Base-by-base conservation (phyloP, 495 filamentous ascomycete species). In the Bacidia gigantensis region DNA sequence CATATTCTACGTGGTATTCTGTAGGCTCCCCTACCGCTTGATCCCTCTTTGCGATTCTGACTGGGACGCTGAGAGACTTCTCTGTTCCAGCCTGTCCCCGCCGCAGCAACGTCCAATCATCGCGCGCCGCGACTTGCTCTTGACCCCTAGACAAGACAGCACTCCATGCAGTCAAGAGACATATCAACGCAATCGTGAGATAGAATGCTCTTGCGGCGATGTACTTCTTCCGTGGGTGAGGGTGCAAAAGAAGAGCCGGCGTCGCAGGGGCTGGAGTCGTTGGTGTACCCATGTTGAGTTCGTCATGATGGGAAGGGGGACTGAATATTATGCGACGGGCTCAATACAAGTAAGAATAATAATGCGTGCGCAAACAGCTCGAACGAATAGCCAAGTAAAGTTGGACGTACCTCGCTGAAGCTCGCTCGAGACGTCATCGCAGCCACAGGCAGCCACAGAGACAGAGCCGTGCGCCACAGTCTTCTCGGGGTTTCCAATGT, bases 141-240 rank as follows among this genome's bases (percentile, higher is more conserved):
- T 38, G 47, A 21, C 14, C 0, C 21, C 32, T n/a, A 17, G 47
- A 50, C 2, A 52, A 54, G 20, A 63, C 18, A 3, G 62, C 24
- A 51, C 58, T 63, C 32, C 60, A 53, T 14, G 58, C 50, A 10
- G 64, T 51, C 39, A 68, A 53, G 12, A 50, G 46, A 46, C 61
- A 65, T 57, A 69, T 59, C 11, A 63, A 40, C 9, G 65, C 51
- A 38, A 68, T 44, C 17, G 62, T 61, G 32, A 68, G 39, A 52
- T 65, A 68, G 59, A 69, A 70, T 24, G 66, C 60, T 25, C 61
- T 64, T 23, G 63, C 62, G n/a, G 53, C 57, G 24, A 57, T 57
- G 50, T 58, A 67, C 46, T 55, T 60, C 22, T 46, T 48, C 24
- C 43, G 48, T 11, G 22, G 14, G 11, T 23, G 46, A 44, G 50